A percentile compares a stretch with the other conserved stretches of the same genome.
These are phyloP conservation scores for Taiozyma sp. DNA, from an alignment of 1,139 yeast genomes.

Conservation along the genomic window DNA sequence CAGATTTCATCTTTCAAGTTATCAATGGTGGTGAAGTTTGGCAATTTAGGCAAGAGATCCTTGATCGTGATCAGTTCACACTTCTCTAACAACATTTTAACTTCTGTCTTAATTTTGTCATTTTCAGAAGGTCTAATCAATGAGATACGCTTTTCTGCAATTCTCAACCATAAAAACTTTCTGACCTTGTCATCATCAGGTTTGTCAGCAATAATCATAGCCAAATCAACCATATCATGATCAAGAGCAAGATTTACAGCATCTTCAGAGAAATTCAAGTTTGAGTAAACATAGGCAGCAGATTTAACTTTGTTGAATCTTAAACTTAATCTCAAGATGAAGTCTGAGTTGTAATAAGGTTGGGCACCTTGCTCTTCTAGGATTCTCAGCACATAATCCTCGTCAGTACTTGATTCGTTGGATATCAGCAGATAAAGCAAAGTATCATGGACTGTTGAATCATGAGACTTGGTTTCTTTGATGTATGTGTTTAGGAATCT, in stretches of 20 bases:
- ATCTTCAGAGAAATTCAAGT: slow-evolving; percentile 66
- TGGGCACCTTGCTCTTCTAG: slow-evolving; percentile 33
- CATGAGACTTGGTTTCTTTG: slow-evolving; percentile 42
- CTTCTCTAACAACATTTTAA: slow-evolving; percentile 39
- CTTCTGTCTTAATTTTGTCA: slow-evolving; percentile 21
- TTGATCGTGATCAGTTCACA: slow-evolving; percentile 65
- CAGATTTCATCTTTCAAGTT: slow-evolving; percentile 82
- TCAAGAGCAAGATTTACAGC: slow-evolving; percentile 73
- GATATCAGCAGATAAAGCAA: slow-evolving; percentile 68
- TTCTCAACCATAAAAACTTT: slow-evolving; percentile 69
- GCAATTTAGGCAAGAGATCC: slow-evolving; percentile 79
- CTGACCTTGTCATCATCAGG: slow-evolving; percentile 46
- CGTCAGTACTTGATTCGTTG: slow-evolving; percentile 36
- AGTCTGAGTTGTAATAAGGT: slow-evolving; percentile 57
- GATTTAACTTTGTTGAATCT: slow-evolving; percentile 52
- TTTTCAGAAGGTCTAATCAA: slow-evolving; percentile 18
- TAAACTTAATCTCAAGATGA: slow-evolving; percentile 69
- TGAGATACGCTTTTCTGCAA: slow-evolving; percentile 54
- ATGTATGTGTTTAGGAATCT: slow-evolving; percentile 59
- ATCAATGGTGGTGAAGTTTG: slow-evolving; percentile 77
- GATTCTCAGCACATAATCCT: slow-evolving; percentile 41
- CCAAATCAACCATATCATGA: slow-evolving; percentile 56
- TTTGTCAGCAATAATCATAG: slow-evolving; percentile 50
- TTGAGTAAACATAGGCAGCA: slow-evolving; percentile 66
- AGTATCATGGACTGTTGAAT: slow-evolving; percentile 60